Evolutionary conservation across 2,329 filamentous ascomycete species (phyloP), one percentile per base, ranked within the genome.

Genomic region (Aspergillus awamori): DNA sequence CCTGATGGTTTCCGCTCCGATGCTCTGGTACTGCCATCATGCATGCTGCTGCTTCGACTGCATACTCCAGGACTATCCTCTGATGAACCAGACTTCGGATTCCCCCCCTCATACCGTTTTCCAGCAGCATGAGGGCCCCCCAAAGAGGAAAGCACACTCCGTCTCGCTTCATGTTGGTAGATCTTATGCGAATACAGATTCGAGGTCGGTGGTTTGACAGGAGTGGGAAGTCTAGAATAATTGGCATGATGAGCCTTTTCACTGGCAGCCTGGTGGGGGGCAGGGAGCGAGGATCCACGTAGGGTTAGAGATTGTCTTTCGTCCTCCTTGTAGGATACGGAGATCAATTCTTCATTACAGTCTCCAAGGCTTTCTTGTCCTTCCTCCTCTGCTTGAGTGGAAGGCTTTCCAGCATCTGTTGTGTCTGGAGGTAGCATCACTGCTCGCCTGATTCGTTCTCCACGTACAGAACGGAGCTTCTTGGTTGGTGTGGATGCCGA

Each of bases 221-320:
- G 66, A 2, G 62, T 67, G 10, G 66, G 66, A 10, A 65, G 55
- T 26, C 60, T 65, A 8, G 66, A 68, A 17, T 22, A 22, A 17
- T 20, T 36, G 24, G 36, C 13, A 5, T 24, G 57, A 10, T 26
- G 45, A n/a, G 22, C 45, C 15, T 36, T 43, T 1, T 36, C 38
- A 5, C 22, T 13, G 4, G 51, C 53, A 22, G 59, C 48, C 43
- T 15, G 20, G 5, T 65, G 52, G 11, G 59, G 58, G 55, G 30
- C 58, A 13, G 51, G 48, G 17, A 36, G 41, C 4, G 53, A 53
- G 38, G 41, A 20, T 6, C n/a, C 28, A 41, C 28, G 41, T 36
- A 26, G 22, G 13, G 15, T 51, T 17, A 33, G 24, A 8, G 43
- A 11, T 45, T 10, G 13, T 3, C 24, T n/a, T n/a, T 48, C 17